These are phyloP conservation scores for Nannochloris sp. DNA, from an alignment of 139 green algal genomes.

Conservation along the genomic window DNA sequence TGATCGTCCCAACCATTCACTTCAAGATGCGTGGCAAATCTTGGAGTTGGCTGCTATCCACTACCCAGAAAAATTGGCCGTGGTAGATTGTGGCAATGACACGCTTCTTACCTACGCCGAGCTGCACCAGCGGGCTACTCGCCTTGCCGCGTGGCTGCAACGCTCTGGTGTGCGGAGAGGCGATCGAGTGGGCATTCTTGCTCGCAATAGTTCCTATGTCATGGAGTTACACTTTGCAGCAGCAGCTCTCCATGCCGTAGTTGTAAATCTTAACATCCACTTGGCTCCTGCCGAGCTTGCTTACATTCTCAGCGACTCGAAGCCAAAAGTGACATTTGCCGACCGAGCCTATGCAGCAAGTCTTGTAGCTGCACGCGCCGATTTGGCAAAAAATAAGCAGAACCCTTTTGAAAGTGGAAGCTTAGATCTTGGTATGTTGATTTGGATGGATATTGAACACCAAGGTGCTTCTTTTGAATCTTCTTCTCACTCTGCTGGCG, in stretches of 20 bases:
- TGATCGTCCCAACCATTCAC: too few species aligned
- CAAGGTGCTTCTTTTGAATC: not conserved
- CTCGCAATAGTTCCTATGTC: conserved; percentile 50
- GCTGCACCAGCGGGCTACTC: conserved; percentile 18
- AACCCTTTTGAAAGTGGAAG: not conserved
- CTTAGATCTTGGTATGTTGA: not conserved
- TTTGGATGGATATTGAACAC: conserved; percentile 17
- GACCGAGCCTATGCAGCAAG: conserved; percentile 16
- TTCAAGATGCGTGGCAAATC: conserved; percentile 26
- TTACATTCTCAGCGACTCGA: conserved; percentile 57
- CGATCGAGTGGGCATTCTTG: conserved; percentile 55
- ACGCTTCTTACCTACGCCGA: conserved; percentile 27
- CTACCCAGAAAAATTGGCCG: conserved; percentile 28
- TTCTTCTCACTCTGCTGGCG: not conserved
- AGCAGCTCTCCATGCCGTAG: conserved; percentile 50
- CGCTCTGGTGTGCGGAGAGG: conserved; percentile 28
- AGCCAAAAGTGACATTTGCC: conserved; percentile 38
- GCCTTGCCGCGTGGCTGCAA: conserved; percentile 25
- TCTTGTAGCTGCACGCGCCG: conserved; percentile 12
- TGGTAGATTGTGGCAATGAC: conserved; percentile 34
- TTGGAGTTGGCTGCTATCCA: conserved; percentile 28
- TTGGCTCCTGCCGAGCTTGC: conserved; percentile 60
- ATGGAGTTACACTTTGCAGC: conserved; percentile 69
- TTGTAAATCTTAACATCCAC: conserved; percentile 79
- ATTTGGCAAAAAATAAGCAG: not conserved